Base-by-base conservation (phyloP, 2,329 filamentous ascomycete genomes). In the Calcarisporium arbuscula region DNA sequence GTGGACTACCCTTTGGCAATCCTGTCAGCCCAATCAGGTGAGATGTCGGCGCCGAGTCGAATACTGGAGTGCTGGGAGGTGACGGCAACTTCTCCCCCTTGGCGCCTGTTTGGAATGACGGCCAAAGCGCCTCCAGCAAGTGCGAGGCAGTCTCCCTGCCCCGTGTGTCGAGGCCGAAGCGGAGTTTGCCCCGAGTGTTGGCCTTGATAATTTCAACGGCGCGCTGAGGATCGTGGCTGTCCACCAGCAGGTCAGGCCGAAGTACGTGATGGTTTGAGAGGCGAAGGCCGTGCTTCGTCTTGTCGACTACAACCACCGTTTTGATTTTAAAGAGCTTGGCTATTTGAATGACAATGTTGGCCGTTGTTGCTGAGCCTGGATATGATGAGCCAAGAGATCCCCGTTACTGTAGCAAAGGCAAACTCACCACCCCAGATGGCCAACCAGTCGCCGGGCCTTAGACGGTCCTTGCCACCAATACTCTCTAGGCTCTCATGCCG, bases 1-100 rank as follows among this genome's bases (percentile, higher is more conserved):
- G 52, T 0, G 56, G 54, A 2, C 58, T 55, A 5, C 60, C 61
- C 49, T 84, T 85, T 0, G 83, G 83, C 4, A 85, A 44, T 0
- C 82, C 82, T 0, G 76, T 77, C 28, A 88, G 47, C 0, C 82
- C 82, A 1, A 87, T 68, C 0, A 88, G 61, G 54, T 88, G 83
- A 2, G 67, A 56, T 2, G 44, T 41, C 9, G 42, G 35, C 8
- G 43, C 41, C 56, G 38, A 43, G 42, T 32, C 29, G 1, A 20
- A 27, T 7, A 46, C 45, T 15, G 68, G 55, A 6, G 64, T 67
- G 12, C 54, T 51, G 0, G 62, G 62, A 2, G 64, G 64, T 0
- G 58, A 58, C 1, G 48, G 51, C n/a, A n/a, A n/a, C n/a, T n/a
- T n/a, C n/a, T n/a, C n/a, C n/a, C n/a, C n/a, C 1, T 54, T 52